Evolutionary conservation across 352 stramenopile genomes (phyloP), one percentile per base, ranked within the genome.

Genomic region (Phytophthora fragariae): DNA sequence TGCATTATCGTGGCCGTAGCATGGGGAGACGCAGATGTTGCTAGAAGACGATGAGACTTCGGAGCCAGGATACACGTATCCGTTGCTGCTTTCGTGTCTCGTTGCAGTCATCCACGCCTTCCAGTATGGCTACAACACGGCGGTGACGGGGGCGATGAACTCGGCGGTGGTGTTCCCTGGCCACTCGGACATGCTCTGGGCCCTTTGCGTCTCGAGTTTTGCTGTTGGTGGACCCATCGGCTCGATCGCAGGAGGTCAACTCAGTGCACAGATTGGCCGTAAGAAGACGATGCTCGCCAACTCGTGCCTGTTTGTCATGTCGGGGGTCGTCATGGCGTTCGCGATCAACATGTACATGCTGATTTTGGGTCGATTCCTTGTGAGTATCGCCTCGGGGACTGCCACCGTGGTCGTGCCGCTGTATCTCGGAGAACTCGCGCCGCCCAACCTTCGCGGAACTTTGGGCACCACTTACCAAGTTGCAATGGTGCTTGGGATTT

Each of bases 91-190:
- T 0, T 91, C 84, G 49, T 90, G 85, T 57, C 67, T 80, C 47
- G 84, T 92, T 29, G 85, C 85, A 11, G 81, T 92, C 53, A 80
- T 92, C 63, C 84, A 78, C 19, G 80, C 82, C 2, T 88, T 90
- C 68, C 82, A 93, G 58, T 93, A 89, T 50, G 86, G 86, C 57
- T 93, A 90, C 83, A 93, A 93, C 63, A 93, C 83, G 21, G 86
- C 82, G 1, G 81, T 93, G 27, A 92, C 86, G 0, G 86, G 86
- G 15, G 84, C 79, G 4, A 81, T 91, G 62, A 84, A 90, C 39
- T 41, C 82, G 24, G 29, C 31, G 6, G 52, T 82, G 9, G 77
- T 92, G n/a, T 91, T 92, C 29, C 85, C 85, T 52, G 84, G 82
- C 1, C 80, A 90, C 63, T 83, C 77, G 41, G 73, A 86, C 53